Base-by-base conservation (phyloP, 306 rosid species). In the Fragaria nilgerrensis region DNA sequence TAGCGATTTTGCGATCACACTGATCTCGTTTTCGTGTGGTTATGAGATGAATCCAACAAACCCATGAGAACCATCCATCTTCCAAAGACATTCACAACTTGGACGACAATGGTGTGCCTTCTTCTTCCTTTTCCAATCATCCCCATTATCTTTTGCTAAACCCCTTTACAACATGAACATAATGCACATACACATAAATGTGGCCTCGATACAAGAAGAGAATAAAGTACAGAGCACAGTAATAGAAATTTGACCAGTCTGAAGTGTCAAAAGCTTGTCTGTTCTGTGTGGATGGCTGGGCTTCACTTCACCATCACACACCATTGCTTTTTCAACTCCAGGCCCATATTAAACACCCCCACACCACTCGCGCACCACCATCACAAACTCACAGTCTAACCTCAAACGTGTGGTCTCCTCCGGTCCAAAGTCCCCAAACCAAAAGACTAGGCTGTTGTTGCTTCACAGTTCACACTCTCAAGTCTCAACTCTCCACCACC, bases 381-480 rank as follows among this genome's bases (percentile, higher is more conserved):
- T 80, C 93, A 84, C 88, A 84, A 29, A 72, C 83, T 65, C 32
- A 63, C 61, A 78, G 53, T 56, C 59, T 13, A 52, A 53, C 12
- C 25, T 53, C n/a, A 71, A 79, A 81, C 82, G 79, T 27, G 86
- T 64, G 86, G 78, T 81, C 68, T 48, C 37, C 19, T 37, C 68
- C 16, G 34, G 66, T 59, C 7, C 43, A 37, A 6, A 6, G 41
- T 37, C 41, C 41, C 68, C 27, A 10, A 39, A 37, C 16, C 34
- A 58, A 58, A 23, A 25, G 34, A 12, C 65, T 27, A 32, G 68
- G 37, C 22, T 32, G 2, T 16, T 2, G 64, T 58, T 58, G 64
- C 44, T 41, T 43, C 53, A 27, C 23, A 55, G 3, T 53, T 53
- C 59, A 53, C 59, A 0, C 59, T 29, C 49, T 44, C 22, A 56